Evolutionary conservation across 352 stramenopile genomes (phyloP).

Genomic region (Aphanomyces invadans): DNA sequence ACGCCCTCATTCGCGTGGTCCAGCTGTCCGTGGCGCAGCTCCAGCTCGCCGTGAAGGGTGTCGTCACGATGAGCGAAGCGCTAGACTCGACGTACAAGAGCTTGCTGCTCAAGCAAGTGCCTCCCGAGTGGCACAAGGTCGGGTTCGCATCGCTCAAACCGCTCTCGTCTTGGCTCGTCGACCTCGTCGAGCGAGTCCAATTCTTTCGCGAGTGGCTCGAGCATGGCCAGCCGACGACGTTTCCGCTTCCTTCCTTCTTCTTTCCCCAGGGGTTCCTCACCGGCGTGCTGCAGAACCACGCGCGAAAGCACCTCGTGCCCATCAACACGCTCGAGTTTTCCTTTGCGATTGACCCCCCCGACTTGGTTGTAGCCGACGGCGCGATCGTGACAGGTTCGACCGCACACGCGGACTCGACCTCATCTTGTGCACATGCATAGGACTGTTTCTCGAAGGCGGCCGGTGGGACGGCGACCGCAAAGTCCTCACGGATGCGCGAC

Average conservation of each 20-base stretch:
- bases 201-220: slow-evolving; percentile 52
- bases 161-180: slow-evolving; percentile 46
- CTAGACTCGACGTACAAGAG: slow-evolving; percentile 52
- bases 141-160: slow-evolving; percentile 33
- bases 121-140: slow-evolving; percentile 38
- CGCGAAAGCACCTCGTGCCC: slow-evolving; percentile 50
- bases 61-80: slow-evolving; percentile 43
- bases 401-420: background rate
- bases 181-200: slow-evolving; percentile 43
- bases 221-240: slow-evolving; percentile 30
- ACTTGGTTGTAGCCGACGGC: slow-evolving; percentile 24
- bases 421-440: slow-evolving; percentile 17
- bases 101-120: slow-evolving; percentile 44
- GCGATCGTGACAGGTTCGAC: slow-evolving; percentile 18
- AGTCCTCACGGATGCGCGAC: slow-evolving; percentile 39
- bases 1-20: slow-evolving; percentile 39
- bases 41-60: slow-evolving; percentile 49
- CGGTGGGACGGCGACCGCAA: slow-evolving; percentile 46
- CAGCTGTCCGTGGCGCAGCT: slow-evolving; percentile 36
- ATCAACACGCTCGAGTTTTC: slow-evolving; percentile 75
- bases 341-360: slow-evolving; percentile 30
- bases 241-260: slow-evolving; percentile 55
- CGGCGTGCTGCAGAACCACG: slow-evolving; percentile 61
- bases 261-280: slow-evolving; percentile 77
- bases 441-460: slow-evolving; percentile 59